Evolutionary conservation across 306 rosid species (phyloP), one percentile per base, ranked within the genome.

Genomic region (Quillaja saponaria): DNA sequence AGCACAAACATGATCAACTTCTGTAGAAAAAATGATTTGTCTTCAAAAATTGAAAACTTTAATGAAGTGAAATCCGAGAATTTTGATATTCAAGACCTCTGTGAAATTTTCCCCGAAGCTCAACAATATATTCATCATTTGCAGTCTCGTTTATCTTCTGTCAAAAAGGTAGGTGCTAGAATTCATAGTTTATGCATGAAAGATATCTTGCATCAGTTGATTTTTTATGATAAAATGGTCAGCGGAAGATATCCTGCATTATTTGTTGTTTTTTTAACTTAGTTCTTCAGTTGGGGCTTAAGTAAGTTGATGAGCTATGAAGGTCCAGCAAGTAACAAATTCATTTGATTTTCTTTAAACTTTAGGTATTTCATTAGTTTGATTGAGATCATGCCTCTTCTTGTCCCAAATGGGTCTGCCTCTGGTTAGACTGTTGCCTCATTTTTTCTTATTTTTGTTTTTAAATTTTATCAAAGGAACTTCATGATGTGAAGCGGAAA

Each of bases 401-500:
- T 68, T 61, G 13, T 46, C 35, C 21, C 48, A 72, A 19, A 25
- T 67, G 42, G 34, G 11, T 25, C 21, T 52, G 21, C 34, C 55
- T 64, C 10, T 19, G 35, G 34, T 34, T 20, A 33, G 34, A 49
- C 18, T 54, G 50, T 45, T 45, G 59, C 62, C 65, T 67, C 41
- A 63, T 61, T n/a, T 58, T 51, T 12, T n/a, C 9, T 10, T 70
- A 45, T 55, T 61, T 28, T 37, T 34, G 8, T 33, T 49, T 45
- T 49, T 42, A 40, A n/a, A 28, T 7, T 71, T 55, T 80, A 74
- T 49, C 73, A 55, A 55, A 92, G 96, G 99, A 92, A 73, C 87
- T 92, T 61, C 80, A 71, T 54, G 87, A 86, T 48, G 87, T 82
- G 61, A 87, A 86, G 79, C 86, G 99, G 75, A 86, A 87, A 77